Percentiles rank a stretch among this genome's conserved stretches.
Conservation (phyloP, 768 basidiomycete species). For the Kwoniella sp. region DNA sequence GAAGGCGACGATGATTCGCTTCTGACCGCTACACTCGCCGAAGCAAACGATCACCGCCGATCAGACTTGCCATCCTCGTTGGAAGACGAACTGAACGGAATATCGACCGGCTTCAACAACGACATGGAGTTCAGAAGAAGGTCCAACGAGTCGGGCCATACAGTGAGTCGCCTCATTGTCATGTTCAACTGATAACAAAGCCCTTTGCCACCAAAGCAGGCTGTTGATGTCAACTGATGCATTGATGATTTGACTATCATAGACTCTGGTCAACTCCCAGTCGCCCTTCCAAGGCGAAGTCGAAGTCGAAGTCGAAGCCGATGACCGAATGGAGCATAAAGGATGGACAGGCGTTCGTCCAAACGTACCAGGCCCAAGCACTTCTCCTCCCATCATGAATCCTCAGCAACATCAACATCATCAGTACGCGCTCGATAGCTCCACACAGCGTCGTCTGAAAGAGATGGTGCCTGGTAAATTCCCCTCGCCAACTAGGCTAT, state of each 20-base stretch:
- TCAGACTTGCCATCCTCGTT: too few relatives aligned
- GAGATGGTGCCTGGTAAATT: slow-evolving; percentile 5
- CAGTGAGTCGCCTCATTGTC: too few relatives aligned
- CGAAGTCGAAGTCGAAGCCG: too few relatives aligned
- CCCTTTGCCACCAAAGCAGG: too few relatives aligned
- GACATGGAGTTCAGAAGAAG: not conserved
- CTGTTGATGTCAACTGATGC: too few relatives aligned
- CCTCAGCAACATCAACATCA: too few relatives aligned
- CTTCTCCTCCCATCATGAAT: not conserved
- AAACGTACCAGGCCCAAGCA: slow-evolving; percentile 24
- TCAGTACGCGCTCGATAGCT: not conserved
- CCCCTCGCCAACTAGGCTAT: slow-evolving; percentile 12
- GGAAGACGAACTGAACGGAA: not conserved
- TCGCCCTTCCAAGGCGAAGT: not conserved
- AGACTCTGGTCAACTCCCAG: slow-evolving; percentile 5
- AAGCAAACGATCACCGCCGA: not conserved
- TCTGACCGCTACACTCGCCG: not conserved
- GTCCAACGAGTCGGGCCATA: slow-evolving; percentile 13
- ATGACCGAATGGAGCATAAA: not conserved
- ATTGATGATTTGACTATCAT: not conserved
- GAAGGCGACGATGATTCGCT: not conserved
- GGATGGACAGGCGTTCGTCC: slow-evolving; percentile 27
- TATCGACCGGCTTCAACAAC: too few relatives aligned
- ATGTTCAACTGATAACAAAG: too few relatives aligned
- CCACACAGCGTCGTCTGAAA: not conserved